Evolutionary conservation across 192 early-diverging fungal species (phyloP).

Genomic region (Pecoramyces ruminantium): DNA sequence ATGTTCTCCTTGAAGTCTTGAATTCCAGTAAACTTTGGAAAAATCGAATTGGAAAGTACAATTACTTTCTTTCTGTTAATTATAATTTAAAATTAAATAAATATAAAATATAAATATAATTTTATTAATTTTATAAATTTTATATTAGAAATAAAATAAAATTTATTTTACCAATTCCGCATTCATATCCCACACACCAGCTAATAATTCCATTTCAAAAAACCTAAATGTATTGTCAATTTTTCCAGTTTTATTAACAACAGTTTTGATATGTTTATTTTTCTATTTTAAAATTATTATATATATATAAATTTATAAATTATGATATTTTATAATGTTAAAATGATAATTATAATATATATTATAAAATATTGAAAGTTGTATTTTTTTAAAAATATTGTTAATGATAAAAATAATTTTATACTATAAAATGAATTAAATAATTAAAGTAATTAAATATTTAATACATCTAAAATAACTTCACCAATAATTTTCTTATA

Average conservation of each 20-base stretch:
- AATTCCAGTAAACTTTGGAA: constrained; percentile 98
- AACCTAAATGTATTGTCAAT: constrained; percentile 93
- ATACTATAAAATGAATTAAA: too few species aligned
- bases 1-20: constrained; percentile 85
- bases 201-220: constrained; percentile 93
- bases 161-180: constrained; percentile 65
- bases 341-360: too few species aligned
- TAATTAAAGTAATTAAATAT: too few species aligned
- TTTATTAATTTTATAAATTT: too few species aligned
- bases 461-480: constrained; percentile 86
- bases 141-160: too few species aligned
- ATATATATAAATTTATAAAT: too few species aligned
- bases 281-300: constrained; percentile 51
- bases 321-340: too few species aligned
- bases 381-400: neutral
- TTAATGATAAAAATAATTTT: too few species aligned
- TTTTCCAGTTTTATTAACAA: constrained; percentile 90
- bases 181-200: constrained; percentile 70
- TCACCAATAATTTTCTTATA: constrained; percentile 86
- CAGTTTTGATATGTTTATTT: constrained; percentile 65
- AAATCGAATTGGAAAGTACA: constrained; percentile 89
- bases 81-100: too few species aligned
- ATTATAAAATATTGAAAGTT: too few species aligned
- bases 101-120: too few species aligned
- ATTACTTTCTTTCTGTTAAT: constrained; percentile 77